Evolutionary conservation across 345 rosid genomes (phyloP), one percentile per base, ranked within the genome.

Genomic region (Viola odorata): DNA sequence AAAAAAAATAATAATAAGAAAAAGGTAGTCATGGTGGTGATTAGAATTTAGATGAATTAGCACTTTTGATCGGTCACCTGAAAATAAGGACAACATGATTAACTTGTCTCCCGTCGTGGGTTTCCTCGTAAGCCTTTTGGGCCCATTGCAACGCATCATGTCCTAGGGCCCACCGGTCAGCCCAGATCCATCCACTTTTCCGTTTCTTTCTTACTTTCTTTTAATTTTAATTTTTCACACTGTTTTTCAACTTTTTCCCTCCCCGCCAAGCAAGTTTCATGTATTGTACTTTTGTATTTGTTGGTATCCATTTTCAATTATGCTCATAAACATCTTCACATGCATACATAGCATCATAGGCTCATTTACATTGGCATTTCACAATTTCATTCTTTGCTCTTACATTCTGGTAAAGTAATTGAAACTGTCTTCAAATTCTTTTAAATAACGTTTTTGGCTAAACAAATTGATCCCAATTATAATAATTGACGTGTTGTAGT

Each of bases 41-140:
- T 23, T 23, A 42, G 11, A 6, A 6, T 36, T 37, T 56, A 40
- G 11, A 7, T 9, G 11, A 3, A 65, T 8, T 41, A 9, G 4
- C 11, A 16, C 16, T 55, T 54, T 23, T 7, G 16, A 41, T 37
- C 10, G 1, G 11, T 13, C 57, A 53, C 77, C 78, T 59, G 47
- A 65, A 76, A 66, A 58, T 58, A 73, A 66, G 75, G 81, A 78
- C 68, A 73, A 36, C 48, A 67, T 57, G 45, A 62, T 5, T 60
- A 17, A 7, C 0, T 60, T 76, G 87, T 78, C 84, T 54, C 78
- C 85, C 76, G 67, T 64, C 65, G 32, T 73, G 67, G 78, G 79
- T 65, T 73, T 57, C 47, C 23, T 23, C 42, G 45, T 41, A 63
- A 55, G 41, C 63, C 41, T 42, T 17, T 37, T 52, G 77, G 86